These are phyloP conservation scores for Ogataea paraovalis DNA, from an alignment of 805 yeast species.

Conservation along the genomic window DNA sequence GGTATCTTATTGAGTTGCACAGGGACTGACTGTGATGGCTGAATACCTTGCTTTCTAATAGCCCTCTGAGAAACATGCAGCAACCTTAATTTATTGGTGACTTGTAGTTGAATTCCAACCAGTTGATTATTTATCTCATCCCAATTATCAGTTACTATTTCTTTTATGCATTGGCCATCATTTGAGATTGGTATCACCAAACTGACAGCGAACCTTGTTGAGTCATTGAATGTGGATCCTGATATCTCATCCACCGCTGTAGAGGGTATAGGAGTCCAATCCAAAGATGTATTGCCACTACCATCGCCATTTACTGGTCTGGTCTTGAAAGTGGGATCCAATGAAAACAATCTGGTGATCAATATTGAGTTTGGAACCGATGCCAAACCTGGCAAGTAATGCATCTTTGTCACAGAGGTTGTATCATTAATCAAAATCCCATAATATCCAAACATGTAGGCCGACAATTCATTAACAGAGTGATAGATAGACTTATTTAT, in stretches of 20 bases:
- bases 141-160: constrained; percentile 48
- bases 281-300: constrained; percentile 5
- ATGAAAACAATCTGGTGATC: constrained; percentile 41
- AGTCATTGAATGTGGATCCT: constrained; percentile 3
- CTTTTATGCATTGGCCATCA: constrained; percentile 27
- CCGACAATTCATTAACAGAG: constrained; percentile 41
- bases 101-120: constrained; percentile 36
- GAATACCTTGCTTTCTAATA: constrained; percentile 5
- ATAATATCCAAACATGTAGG: constrained; percentile 51
- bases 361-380: constrained; percentile 38
- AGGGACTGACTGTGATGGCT: not conserved
- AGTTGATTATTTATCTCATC: constrained; percentile 39
- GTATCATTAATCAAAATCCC: constrained; percentile 49
- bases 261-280: constrained; percentile 44
- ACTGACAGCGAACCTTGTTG: constrained; percentile 44
- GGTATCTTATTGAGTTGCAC: not conserved
- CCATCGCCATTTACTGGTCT: constrained; percentile 3
- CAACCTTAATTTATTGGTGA: constrained; percentile 34
- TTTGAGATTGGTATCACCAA: constrained; percentile 42
- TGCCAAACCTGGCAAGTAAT: constrained; percentile 40
- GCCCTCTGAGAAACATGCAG: constrained; percentile 7
- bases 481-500: constrained; percentile 35
- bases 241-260: constrained; percentile 30
- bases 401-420: constrained; percentile 42
- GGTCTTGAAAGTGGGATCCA: constrained; percentile 23